Base-by-base conservation (phyloP, 2,329 filamentous ascomycete genomes). In the Sporothrix euskadiensis region DNA sequence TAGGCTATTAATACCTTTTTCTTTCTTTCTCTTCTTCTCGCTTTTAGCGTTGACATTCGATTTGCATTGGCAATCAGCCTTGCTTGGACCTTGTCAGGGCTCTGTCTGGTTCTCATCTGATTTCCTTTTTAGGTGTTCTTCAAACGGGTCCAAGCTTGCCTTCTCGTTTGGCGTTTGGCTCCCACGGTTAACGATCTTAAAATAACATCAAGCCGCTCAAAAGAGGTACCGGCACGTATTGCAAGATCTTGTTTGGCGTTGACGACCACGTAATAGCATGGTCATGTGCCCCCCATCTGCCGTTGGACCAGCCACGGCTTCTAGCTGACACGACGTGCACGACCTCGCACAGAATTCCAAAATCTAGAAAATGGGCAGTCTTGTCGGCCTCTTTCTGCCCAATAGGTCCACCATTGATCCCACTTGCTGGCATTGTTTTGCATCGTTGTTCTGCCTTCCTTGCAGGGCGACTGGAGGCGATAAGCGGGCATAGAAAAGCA, bases 251-350 rank as follows among this genome's bases (percentile, higher is more conserved):
- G 30, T 63, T 61, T 39, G 59, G 35, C 19, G 32, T 63, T 19
- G 16, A 63, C 19, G 35, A 32, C 35, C 35, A 16, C 19, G 16
- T 3, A 63, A 6, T 63, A 35, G n/a, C 59, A 63, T 63, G 59
- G 19, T 12, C 59, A 39, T 63, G 59, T 39, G 32, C 59, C 9
- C 41, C 10, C 59, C 32, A 39, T 22, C 16, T 39, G 19, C 32
- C 32, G 57, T 41, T 61, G 57, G 57, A 41, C 16, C 57, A 61
- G 57, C 57, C 59, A 19, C 59, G 22, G 59, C 19, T 44, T 39
- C 39, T n/a, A 44, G 35, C 59, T 16, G 59, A 44, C 59, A 65
- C 35, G 35, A 14, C 59, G 59, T 65, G 59, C 59, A 44, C 39
- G n/a, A 26, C 39, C 35, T 44, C 6, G 39, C 59, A 65, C 39